Base-by-base conservation (phyloP, 2,329 filamentous ascomycete genomes). In the Acarospora socialis region DNA sequence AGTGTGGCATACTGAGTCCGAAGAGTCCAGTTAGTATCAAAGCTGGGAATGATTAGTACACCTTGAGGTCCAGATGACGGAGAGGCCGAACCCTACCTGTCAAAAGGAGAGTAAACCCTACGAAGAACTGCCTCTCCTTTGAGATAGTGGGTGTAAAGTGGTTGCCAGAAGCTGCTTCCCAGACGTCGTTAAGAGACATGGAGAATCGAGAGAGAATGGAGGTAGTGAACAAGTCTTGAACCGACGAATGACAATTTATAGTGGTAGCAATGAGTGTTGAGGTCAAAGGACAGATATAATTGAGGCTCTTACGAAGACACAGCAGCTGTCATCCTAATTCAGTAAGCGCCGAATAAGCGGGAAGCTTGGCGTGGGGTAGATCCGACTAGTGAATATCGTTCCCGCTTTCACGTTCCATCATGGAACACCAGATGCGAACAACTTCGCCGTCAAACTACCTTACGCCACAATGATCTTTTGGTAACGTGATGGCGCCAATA, bases 131-230 rank as follows among this genome's bases (percentile, higher is more conserved):
- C 53, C 65, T 75, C 51, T 75, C 70, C 65, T 95, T 95, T 55
- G 70, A 70, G 48, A 95, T 62, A 36, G 73, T 54, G 40, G 87
- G 84, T 47, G 76, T 60, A 63, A 90, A 95, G 41, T 84, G 82
- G 64, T 74, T 81, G 68, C 74, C 73, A 59, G 81, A 73, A 63
- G 86, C 81, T 68, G 82, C 81, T 69, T 92, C 79, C 87, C 87
- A 95, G 64, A 92, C 70, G 58, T 90, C 75, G 61, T 78, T 75
- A 59, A 92, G 66, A 67, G 81, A 82, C 62, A 65, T 65, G 50
- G 51, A 50, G 40, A 35, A 16, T 3, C 7, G 19, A 15, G 32
- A 7, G 4, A 17, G n/a, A n/a, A n/a, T n/a, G n/a, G n/a, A n/a
- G n/a, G n/a, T n/a, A n/a, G n/a, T n/a, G n/a, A n/a, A n/a, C n/a